Base-by-base conservation (phyloP, 768 basidiomycete genomes). In the Rhizopogon vinicolor region DNA sequence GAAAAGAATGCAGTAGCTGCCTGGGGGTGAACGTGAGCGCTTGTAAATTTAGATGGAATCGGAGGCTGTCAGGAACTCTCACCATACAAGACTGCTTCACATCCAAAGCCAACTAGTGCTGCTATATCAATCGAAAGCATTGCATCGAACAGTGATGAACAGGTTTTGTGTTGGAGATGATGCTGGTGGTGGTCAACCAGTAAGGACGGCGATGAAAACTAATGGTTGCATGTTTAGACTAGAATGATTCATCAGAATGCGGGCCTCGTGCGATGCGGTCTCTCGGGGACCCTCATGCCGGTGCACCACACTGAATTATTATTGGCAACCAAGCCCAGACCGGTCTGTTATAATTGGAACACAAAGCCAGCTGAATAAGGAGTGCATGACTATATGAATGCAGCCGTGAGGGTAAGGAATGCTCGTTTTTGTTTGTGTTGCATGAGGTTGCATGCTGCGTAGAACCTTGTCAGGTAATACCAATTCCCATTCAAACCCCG, bases 31-130 rank as follows among this genome's bases (percentile, higher is more conserved):
- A 48, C 10, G 16, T 39, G 63, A 10, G 59, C 37, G 22, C 59
- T 62, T 65, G 25, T 53, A 28, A 48, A 28, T 25, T 22, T 8
- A 35, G 9, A 12, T 37, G 39, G 14, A 29, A 2, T 29, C 1
- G 19, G 6, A 29, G 28, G 39, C 2, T 45, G 39, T 14, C 1
- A 5, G 8, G 10, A 14, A 29, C 0, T 56, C 60, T 37, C 33
- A 73, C 75, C 75, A 63, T 71, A 76, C 13, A 74, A 58, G 14
- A 63, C 63, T 0, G 71, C 63, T 56, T 76, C 75, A 57, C 66
- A 72, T 3, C 54, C 68, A 48, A 75, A 75, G 25, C 74, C 74
- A 44, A 74, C 62, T 46, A 76, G 57, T 12, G 71, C 67, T 37
- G 74, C 67, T 2, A 74, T 14, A 51, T 74, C 67, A 14, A 56